phyloP scores from a whole-genome alignment of 75 land plant species.

The Selaginella tamariscina region DNA sequence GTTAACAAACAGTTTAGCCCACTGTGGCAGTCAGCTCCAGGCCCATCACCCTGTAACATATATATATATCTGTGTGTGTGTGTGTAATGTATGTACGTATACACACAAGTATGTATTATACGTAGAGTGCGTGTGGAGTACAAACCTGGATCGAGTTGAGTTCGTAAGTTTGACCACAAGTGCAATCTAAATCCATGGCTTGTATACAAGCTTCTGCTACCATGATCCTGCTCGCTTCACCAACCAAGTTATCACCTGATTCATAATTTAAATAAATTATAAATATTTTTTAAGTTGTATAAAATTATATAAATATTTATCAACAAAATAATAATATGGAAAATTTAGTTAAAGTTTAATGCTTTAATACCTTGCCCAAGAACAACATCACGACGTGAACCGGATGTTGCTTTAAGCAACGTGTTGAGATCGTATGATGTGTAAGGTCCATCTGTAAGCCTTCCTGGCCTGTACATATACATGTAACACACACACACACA shows the following conservation, averaged over 20 bases:
- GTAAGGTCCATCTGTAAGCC: constrained; percentile 10
- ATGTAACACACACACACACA: too few species aligned
- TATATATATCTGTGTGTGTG: too few species aligned
- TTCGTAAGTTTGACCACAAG: constrained; percentile 68
- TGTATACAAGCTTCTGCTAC: constrained; percentile 98
- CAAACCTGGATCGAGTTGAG: constrained; percentile 74
- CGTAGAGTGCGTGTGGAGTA: too few species aligned
- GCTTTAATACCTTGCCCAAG: not conserved
- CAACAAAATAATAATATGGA: not conserved
- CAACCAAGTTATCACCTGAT: constrained; percentile 79
- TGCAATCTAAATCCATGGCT: constrained; percentile 66
- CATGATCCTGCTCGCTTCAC: constrained; percentile 84
- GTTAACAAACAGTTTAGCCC: not conserved
- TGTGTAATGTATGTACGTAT: too few species aligned
- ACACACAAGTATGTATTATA: not conserved
- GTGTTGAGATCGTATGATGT: constrained; percentile 10
- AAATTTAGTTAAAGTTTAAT: not conserved
- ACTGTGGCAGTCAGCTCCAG: not conserved
- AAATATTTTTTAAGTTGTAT: too few species aligned
- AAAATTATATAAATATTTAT: too few species aligned
- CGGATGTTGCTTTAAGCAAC: constrained; percentile 9
- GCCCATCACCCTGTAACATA: not conserved
- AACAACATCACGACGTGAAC: not conserved
- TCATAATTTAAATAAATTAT: not conserved
- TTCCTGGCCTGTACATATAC: not conserved